phyloP scores from a whole-genome alignment of 2,329 filamentous ascomycete species.

The Ceratocystis huliohia region DNA sequence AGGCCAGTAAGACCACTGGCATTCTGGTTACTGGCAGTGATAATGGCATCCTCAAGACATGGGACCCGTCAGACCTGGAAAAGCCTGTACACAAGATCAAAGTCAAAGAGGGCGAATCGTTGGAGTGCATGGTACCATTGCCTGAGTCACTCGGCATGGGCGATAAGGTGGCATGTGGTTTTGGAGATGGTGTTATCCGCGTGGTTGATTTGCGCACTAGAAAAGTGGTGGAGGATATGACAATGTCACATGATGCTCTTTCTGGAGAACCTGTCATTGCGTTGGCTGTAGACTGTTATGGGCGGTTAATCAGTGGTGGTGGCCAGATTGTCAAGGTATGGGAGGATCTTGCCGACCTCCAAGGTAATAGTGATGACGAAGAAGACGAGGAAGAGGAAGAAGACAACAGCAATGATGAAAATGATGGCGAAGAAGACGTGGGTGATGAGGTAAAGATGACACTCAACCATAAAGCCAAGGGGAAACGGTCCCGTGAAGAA shows the following conservation, averaged over 20 bases:
- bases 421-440: conserved; percentile 27
- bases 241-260: conserved; percentile 62
- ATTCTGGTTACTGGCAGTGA: conserved; percentile 64
- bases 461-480: conserved; percentile 19
- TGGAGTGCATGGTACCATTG: conserved; percentile 36
- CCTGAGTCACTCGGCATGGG: conserved; percentile 34
- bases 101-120: conserved; percentile 46
- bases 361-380: conserved; percentile 33
- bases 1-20: conserved; percentile 50
- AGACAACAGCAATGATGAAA: conserved; percentile 31
- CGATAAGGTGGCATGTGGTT: conserved; percentile 67
- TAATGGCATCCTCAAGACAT: conserved; percentile 74
- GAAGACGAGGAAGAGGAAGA: conserved; percentile 38
- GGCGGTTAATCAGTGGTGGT: conserved; percentile 80
- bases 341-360: conserved; percentile 59
- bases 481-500: conserved; percentile 8
- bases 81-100: conserved; percentile 20
- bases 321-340: conserved; percentile 81
- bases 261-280: conserved; percentile 60
- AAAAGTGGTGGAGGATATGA: conserved; percentile 48
- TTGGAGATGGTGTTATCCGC: conserved; percentile 67
- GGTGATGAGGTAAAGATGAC: conserved; percentile 23
- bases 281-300: conserved; percentile 70
- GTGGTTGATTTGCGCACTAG: conserved; percentile 53
- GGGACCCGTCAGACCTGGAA: conserved; percentile 91